phyloP scores from a whole-genome alignment of 805 yeast species.

The Starmerella potacharoeniae region DNA sequence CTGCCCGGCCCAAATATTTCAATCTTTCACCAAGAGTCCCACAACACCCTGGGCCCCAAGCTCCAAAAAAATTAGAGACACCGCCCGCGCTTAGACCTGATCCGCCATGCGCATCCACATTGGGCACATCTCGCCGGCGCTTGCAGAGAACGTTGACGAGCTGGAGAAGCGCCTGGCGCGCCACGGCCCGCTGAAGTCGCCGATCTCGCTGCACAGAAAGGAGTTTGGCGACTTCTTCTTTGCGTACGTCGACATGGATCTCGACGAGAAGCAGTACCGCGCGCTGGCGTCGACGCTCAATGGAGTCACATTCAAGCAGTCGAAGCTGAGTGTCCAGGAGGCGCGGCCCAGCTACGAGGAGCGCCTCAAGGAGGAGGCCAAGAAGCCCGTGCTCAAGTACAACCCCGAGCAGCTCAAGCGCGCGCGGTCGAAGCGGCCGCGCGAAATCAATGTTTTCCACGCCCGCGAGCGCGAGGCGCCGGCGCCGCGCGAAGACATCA shows the following conservation, averaged over 20 bases:
- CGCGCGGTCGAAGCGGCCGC: constrained; percentile 27
- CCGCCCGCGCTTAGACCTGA: not conserved
- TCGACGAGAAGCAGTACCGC: constrained; percentile 36
- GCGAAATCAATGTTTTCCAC: constrained; percentile 31
- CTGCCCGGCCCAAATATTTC: not conserved
- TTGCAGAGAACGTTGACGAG: constrained; percentile 37
- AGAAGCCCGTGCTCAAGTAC: constrained; percentile 31
- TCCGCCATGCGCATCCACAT: constrained; percentile 41
- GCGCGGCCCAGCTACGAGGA: constrained; percentile 50
- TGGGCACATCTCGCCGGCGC: constrained; percentile 50
- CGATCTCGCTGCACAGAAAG: constrained; percentile 45
- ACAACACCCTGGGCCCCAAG: not conserved
- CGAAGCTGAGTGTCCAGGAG: constrained; percentile 44
- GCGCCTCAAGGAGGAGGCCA: constrained; percentile 35
- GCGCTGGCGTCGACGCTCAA: constrained; percentile 48
- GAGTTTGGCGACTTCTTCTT: constrained; percentile 44
- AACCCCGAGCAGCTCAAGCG: constrained; percentile 25
- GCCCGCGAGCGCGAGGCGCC: constrained; percentile 55
- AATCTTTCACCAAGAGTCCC: constrained; percentile 1
- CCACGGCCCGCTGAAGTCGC: constrained; percentile 45
- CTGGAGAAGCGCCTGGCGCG: constrained; percentile 46
- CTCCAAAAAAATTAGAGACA: not conserved
- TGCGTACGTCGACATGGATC: constrained; percentile 55
- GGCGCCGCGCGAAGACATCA: constrained; percentile 40
- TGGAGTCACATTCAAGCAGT: constrained; percentile 68